These are phyloP conservation scores for Alternaria burnsii DNA, from an alignment of 2,329 filamentous ascomycete species.

Conservation along the genomic window DNA sequence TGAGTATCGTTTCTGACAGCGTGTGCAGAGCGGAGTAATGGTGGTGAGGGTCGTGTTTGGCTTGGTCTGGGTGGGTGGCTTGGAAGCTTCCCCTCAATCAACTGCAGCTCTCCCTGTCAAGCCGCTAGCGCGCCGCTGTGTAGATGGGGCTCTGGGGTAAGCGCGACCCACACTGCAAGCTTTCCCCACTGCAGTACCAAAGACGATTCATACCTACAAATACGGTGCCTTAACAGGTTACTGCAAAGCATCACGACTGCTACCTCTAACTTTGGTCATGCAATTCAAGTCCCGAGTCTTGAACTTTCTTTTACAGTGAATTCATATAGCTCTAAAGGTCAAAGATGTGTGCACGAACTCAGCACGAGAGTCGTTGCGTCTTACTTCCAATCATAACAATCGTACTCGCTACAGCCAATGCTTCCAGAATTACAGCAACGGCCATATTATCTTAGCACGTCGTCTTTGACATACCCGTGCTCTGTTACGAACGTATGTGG, in stretches of 20 bases:
- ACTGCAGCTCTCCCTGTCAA: slow-evolving; percentile 24
- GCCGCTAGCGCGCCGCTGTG: slow-evolving; percentile 16
- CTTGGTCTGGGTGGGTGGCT: slow-evolving; percentile 5
- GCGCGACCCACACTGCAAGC: slow-evolving; percentile 13
- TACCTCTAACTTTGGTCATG: not conserved
- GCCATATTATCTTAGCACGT: not conserved
- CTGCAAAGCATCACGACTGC: not conserved
- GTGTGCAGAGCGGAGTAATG: slow-evolving; percentile 5
- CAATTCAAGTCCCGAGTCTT: not conserved
- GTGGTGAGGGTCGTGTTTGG: slow-evolving; percentile 5
- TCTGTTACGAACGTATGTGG: not conserved
- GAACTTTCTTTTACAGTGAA: not conserved
- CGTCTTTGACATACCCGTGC: not conserved
- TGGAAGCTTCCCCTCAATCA: slow-evolving; percentile 21
- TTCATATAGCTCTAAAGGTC: not conserved
- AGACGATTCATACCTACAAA: not conserved
- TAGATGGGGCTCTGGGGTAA: slow-evolving; percentile 20
- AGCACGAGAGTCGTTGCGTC: not conserved
- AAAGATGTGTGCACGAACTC: not conserved
- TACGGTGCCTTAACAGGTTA: not conserved
- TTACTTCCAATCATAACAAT: not conserved
- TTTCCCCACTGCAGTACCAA: slow-evolving; percentile 2
- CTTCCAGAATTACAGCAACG: not conserved
- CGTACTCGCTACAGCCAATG: not conserved
- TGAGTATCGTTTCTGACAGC: slow-evolving; percentile 1